These are phyloP conservation scores for Speleostelium caveatum DNA, from an alignment of 78 protist genomes.

Conservation along the genomic window DNA sequence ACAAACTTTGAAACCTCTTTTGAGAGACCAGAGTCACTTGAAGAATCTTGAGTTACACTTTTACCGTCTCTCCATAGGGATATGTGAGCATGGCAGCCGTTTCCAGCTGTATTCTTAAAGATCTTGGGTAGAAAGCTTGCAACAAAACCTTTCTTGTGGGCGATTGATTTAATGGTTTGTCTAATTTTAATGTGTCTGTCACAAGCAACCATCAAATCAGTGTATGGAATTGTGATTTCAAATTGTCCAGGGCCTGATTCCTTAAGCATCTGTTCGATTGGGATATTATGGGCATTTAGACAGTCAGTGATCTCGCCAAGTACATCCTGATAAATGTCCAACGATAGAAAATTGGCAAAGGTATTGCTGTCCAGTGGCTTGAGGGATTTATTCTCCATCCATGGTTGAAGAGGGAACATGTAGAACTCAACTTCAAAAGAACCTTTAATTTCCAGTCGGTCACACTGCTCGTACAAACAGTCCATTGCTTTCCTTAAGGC, in stretches of 20 bases:
- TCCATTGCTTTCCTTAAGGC: constrained; percentile 2
- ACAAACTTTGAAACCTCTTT: neutral
- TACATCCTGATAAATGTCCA: neutral
- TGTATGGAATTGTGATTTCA: constrained; percentile 42
- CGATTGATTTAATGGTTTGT: constrained; percentile 21
- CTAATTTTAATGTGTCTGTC: constrained; percentile 41
- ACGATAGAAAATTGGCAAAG: constrained; percentile 11
- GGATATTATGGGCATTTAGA: constrained; percentile 2
- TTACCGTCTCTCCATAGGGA: constrained; percentile 14
- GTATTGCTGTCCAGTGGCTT: neutral
- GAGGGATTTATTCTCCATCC: neutral
- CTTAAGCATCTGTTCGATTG: constrained; percentile 31
- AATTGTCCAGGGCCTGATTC: constrained; percentile 64
- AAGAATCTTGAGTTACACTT: constrained; percentile 2
- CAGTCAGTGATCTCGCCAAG: constrained; percentile 4
- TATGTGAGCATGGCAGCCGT: constrained; percentile 53
- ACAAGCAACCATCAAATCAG: constrained; percentile 32
- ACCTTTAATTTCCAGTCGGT: constrained; percentile 7
- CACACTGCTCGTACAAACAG: neutral
- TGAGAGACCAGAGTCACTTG: constrained; percentile 1
- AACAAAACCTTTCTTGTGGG: constrained; percentile 13
- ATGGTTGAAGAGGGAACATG: neutral
- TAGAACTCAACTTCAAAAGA: constrained; percentile 70
- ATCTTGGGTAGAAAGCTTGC: constrained; percentile 55
- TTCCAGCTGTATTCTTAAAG: neutral